These are phyloP conservation scores for Chamaecyparis obtusa DNA, from an alignment of 75 land plant genomes.

Conservation along the genomic window DNA sequence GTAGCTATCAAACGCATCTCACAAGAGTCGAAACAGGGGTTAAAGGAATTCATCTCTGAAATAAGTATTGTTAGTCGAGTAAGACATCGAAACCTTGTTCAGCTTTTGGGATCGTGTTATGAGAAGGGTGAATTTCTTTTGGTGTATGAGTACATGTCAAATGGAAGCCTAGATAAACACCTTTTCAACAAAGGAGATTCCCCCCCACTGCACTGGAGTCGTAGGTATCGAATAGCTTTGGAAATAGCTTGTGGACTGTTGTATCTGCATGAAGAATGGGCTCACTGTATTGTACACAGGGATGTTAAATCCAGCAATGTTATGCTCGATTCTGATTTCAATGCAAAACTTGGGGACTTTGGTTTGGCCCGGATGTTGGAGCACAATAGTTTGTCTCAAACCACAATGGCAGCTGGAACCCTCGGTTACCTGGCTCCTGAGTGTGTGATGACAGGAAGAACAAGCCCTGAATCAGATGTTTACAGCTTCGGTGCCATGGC, in stretches of 20 bases:
- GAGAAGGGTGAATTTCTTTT: constrained; percentile 27
- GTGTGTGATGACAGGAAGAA: too few species aligned
- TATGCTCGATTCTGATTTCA: constrained; percentile 40
- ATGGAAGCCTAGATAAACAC: constrained; percentile 10
- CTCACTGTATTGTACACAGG: constrained; percentile 40
- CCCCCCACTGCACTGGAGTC: constrained; percentile 24
- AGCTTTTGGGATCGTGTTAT: constrained; percentile 52
- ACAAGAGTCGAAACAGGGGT: constrained; percentile 30
- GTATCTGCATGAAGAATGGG: constrained; percentile 51
- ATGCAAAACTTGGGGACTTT: constrained; percentile 55
- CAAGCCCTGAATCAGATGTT: too few species aligned
- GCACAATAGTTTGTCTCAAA: constrained; percentile 14
- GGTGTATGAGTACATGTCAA: constrained; percentile 39
- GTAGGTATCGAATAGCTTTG: constrained; percentile 25
- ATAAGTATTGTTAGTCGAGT: constrained; percentile 39
- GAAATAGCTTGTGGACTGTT: constrained; percentile 34
- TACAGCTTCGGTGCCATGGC: too few species aligned
- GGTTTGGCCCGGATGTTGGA: constrained; percentile 49
- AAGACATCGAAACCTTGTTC: constrained; percentile 57
- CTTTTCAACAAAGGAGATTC: constrained; percentile 8
- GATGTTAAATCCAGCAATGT: constrained; percentile 55
- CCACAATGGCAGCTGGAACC: constrained; percentile 11
- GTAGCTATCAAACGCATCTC: constrained; percentile 53
- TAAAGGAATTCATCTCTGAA: constrained; percentile 44
- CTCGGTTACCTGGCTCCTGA: too few species aligned